These are phyloP conservation scores for Drechslera avenae DNA, from an alignment of 2,329 filamentous ascomycete genomes.

Conservation along the genomic window DNA sequence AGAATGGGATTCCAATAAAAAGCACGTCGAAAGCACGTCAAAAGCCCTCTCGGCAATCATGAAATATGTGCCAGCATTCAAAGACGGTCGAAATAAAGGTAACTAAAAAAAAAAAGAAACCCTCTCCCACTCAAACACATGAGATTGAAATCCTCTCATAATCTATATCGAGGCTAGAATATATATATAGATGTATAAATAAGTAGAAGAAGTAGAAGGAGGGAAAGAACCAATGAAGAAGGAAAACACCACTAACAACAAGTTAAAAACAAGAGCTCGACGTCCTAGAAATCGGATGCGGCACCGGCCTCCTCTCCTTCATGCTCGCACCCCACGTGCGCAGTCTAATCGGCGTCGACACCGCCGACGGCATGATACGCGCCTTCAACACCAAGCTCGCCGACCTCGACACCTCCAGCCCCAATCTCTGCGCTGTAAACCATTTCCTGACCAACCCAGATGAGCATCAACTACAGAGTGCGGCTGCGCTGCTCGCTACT, in stretches of 20 bases:
- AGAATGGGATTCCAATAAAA: conserved; percentile 60
- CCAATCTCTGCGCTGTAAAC: conserved; percentile 56
- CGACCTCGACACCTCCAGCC: conserved; percentile 18
- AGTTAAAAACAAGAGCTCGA: too few relatives aligned
- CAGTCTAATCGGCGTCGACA: conserved; percentile 59
- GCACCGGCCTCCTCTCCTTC: conserved; percentile 61
- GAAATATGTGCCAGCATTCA: conserved; percentile 44
- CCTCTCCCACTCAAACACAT: too few relatives aligned
- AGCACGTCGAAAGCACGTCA: conserved; percentile 53
- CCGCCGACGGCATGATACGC: conserved; percentile 61
- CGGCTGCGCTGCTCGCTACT: conserved; percentile 45
- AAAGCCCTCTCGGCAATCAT: conserved; percentile 56
- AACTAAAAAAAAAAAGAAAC: too few relatives aligned
- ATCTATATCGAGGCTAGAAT: too few relatives aligned
- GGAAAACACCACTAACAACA: not conserved
- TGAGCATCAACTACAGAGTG: conserved; percentile 44
- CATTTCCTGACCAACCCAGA: conserved; percentile 58
- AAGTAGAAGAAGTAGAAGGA: not conserved
- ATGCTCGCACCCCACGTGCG: conserved; percentile 56
- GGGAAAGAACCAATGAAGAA: not conserved
- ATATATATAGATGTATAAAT: not conserved
- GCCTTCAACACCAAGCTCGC: conserved; percentile 55
- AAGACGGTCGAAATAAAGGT: conserved; percentile 37
- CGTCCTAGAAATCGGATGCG: conserved; percentile 63
- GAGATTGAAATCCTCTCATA: too few relatives aligned